Evolutionary conservation across 208 protist genomes (phyloP).

Genomic region (Acanthamoeba culbertsoni): DNA sequence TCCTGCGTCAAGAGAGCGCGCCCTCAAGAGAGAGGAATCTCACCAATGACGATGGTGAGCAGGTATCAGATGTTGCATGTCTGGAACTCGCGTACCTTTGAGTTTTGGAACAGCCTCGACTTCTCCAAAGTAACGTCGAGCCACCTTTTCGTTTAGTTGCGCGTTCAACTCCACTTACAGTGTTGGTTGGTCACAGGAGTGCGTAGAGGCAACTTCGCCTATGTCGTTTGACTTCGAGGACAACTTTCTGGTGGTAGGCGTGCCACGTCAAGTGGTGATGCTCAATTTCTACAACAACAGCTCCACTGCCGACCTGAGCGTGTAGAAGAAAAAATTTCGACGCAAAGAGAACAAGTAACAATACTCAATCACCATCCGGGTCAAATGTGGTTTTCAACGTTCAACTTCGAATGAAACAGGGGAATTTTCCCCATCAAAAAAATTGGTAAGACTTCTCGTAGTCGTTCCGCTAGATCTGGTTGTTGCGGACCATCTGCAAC

Average conservation of each 20-base stretch:
- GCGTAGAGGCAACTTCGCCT: background rate
- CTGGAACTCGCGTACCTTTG: background rate
- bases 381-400: too few species aligned
- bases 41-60: too few species aligned
- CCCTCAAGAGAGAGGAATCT: too few species aligned
- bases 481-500: slow-evolving; percentile 49
- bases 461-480: slow-evolving; percentile 53
- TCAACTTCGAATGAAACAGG: too few species aligned
- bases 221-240: background rate
- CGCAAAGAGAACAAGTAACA: too few species aligned
- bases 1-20: too few species aligned
- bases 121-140: background rate
- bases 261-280: background rate
- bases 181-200: background rate
- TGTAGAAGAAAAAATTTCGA: too few species aligned
- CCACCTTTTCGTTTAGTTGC: background rate
- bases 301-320: too few species aligned
- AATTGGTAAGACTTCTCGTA: too few species aligned
- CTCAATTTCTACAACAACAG: background rate
- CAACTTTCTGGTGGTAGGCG: background rate
- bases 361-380: too few species aligned
- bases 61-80: background rate
- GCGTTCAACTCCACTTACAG: background rate
- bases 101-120: background rate
- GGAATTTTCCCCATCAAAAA: too few species aligned